Percentiles rank a stretch among this genome's conserved stretches.
Conservation (phyloP, 2,329 filamentous ascomycete genomes). For the Aspergillus sp. region DNA sequence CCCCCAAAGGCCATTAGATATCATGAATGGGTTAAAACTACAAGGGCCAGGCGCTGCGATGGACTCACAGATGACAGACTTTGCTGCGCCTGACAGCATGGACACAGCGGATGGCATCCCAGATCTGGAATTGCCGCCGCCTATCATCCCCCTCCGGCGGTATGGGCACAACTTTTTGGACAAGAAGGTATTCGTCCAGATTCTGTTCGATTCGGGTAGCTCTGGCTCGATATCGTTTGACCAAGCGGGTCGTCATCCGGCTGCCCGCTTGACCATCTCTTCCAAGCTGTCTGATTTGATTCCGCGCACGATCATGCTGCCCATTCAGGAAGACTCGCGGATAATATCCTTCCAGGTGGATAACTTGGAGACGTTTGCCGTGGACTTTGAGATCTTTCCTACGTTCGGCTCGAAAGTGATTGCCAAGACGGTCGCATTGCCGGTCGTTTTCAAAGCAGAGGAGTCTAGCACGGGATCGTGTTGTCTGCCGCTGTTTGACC, state of each 20-base stretch:
- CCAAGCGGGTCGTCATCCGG: conserved; percentile 94
- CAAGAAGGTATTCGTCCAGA: conserved; percentile 92
- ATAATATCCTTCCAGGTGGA: conserved; percentile 95
- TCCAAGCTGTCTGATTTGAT: conserved; percentile 96
- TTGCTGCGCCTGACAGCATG: conserved; percentile 59
- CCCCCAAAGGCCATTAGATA: conserved; percentile 31
- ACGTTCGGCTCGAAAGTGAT: conserved; percentile 98
- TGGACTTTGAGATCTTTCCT: conserved; percentile 97
- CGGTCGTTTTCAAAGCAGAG: conserved; percentile 76
- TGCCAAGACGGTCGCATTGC: conserved; percentile 88
- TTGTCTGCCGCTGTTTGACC: conserved; percentile 88
- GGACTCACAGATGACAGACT: conserved; percentile 29
- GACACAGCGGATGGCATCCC: conserved; percentile 83
- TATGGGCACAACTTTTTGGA: conserved; percentile 99
- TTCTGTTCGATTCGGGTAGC: conserved; percentile 74
- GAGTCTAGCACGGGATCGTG: conserved; percentile 75
- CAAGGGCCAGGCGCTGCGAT: conserved; percentile 24
- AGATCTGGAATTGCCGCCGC: conserved; percentile 84
- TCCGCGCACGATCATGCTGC: conserved; percentile 90
- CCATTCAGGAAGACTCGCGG: conserved; percentile 93
- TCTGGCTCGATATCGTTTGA: conserved; percentile 84
- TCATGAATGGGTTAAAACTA: conserved; percentile 34
- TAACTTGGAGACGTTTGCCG: conserved; percentile 84
- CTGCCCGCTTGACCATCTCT: conserved; percentile 90
- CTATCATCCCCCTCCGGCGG: conserved; percentile 88